Evolutionary conservation across 257 asterid genomes (phyloP), one percentile per base, ranked within the genome.

Genomic region (Capsicum baccatum): DNA sequence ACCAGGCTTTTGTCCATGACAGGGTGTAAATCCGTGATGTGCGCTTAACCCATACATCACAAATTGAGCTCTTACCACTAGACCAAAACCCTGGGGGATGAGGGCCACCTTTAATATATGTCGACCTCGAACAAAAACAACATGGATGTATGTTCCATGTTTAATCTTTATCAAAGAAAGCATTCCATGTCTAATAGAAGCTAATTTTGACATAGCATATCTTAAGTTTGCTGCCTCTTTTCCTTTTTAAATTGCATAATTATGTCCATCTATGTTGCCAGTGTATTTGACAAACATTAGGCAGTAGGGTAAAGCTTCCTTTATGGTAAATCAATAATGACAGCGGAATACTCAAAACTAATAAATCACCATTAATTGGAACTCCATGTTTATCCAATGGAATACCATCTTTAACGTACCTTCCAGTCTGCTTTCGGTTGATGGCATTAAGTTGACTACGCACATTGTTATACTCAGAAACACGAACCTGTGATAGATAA

Each of bases 401-500:
- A 76, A 52, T 52, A 44, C 39, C 15, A 76, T 76, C 48, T 8
- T 26, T 17, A 54, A 59, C 89, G 83, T 89, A 95, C 98, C 97
- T 94, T 87, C 98, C 97, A 3, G 93, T 90, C 88, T 92, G 97
- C 90, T 95, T 92, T 80, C 98, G 85, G 83, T 92, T 94, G 70
- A 92, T 94, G 87, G 93, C 93, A 90, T 93, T 95, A 71, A 94
- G 96, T 89, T 90, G 96, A 88, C 98, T 95, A 58, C 95, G 94
- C 85, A 95, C 95, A 83, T 94, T 94, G 89, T 80, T 92, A 85
- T 92, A 92, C 89, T 95, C 99, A 86, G 99, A 87, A 85, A 94
- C 93, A 70, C 98, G 99, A 86, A 95, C 97, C 99, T 94, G 92
- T 57, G 59, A 83, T 78, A 83, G 54, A 85, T 85, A 86, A 88